Conservation (phyloP, 805 yeast species). For the Barnettozyma californica region DNA sequence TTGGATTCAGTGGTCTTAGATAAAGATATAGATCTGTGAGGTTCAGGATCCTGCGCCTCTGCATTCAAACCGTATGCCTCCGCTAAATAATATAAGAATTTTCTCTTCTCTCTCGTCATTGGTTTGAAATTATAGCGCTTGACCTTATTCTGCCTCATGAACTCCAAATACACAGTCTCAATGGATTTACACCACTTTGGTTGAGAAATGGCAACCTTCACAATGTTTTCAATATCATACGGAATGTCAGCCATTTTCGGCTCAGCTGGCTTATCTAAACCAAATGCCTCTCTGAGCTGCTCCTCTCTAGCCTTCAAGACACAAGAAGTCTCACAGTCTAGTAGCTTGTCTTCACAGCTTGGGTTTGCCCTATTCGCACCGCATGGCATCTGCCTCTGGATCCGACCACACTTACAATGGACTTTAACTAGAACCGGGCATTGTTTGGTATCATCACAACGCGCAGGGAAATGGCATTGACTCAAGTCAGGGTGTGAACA, state of each 20-base stretch:
- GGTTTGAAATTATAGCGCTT: slow-evolving; percentile 58
- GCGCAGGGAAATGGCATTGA: slow-evolving; percentile 56
- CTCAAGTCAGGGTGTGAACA: slow-evolving; percentile 69
- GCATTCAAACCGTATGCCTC: slow-evolving; percentile 51
- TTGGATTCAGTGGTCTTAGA: slow-evolving; percentile 28
- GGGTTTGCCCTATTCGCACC: slow-evolving; percentile 38
- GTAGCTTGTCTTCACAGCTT: slow-evolving; percentile 30
- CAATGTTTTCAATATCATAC: slow-evolving; percentile 20
- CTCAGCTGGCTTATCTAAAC: slow-evolving; percentile 13
- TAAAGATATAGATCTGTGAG: slow-evolving; percentile 68
- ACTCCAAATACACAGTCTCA: slow-evolving; percentile 46
- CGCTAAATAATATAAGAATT: slow-evolving; percentile 65
- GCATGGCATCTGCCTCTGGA: slow-evolving; percentile 45
- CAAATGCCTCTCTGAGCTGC: slow-evolving; percentile 60
- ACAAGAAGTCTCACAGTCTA: slow-evolving; percentile 73
- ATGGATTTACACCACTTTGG: slow-evolving; percentile 62
- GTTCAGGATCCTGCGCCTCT: slow-evolving; percentile 80
- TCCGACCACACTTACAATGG: slow-evolving; percentile 62
- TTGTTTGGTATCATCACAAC: slow-evolving; percentile 46
- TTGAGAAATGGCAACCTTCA: slow-evolving; percentile 34
- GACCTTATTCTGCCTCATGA: slow-evolving; percentile 39
- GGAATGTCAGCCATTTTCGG: slow-evolving; percentile 9
- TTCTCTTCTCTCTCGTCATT: slow-evolving; percentile 65
- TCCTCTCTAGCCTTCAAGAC: slow-evolving; percentile 52
- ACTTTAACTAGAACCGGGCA: slow-evolving; percentile 49